Conservation (phyloP, 148 eudicot genomes). For the Drosera capensis region DNA sequence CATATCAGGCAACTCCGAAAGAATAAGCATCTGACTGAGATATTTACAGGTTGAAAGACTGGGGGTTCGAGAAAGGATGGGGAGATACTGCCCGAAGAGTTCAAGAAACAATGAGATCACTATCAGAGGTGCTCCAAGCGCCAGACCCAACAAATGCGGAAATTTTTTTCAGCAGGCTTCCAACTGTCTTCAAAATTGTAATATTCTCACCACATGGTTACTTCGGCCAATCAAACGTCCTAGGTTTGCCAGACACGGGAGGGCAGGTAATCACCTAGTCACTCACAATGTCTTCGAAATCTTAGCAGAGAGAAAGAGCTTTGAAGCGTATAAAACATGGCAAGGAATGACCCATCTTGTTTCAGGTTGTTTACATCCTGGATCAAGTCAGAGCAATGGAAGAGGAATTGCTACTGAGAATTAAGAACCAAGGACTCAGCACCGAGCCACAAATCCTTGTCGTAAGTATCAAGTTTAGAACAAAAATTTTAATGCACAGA, state of each 20-base stretch:
- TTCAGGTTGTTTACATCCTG: slow-evolving; percentile 55
- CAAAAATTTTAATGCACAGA: no score
- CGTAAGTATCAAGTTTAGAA: no score
- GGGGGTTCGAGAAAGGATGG: slow-evolving; percentile 73
- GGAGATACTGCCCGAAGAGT: slow-evolving; percentile 41
- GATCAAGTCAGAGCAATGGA: slow-evolving; percentile 63
- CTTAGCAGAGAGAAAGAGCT: no score
- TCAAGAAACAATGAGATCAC: slow-evolving; percentile 31
- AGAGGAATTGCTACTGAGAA: slow-evolving; percentile 39
- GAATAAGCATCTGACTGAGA: slow-evolving; percentile 27
- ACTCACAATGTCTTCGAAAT: not conserved
- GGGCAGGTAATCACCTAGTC: slow-evolving; percentile 33
- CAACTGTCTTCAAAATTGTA: slow-evolving; percentile 33
- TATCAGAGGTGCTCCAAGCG: slow-evolving; percentile 51
- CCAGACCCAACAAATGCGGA: slow-evolving; percentile 36
- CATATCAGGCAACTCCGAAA: slow-evolving; percentile 24
- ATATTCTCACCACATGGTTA: slow-evolving; percentile 51
- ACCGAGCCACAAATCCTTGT: slow-evolving; percentile 56
- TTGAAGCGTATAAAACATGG: not conserved
- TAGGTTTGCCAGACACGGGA: slow-evolving; percentile 61
- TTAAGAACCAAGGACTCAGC: slow-evolving; percentile 42
- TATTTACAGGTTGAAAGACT: slow-evolving; percentile 38
- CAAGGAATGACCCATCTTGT: not conserved
- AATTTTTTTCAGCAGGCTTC: slow-evolving; percentile 33
- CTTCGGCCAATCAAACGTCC: slow-evolving; percentile 54